Evolutionary conservation across 2,329 filamentous ascomycete genomes (phyloP), one percentile per base, ranked within the genome.

Genomic region (Rhinocladiella mackenziei): DNA sequence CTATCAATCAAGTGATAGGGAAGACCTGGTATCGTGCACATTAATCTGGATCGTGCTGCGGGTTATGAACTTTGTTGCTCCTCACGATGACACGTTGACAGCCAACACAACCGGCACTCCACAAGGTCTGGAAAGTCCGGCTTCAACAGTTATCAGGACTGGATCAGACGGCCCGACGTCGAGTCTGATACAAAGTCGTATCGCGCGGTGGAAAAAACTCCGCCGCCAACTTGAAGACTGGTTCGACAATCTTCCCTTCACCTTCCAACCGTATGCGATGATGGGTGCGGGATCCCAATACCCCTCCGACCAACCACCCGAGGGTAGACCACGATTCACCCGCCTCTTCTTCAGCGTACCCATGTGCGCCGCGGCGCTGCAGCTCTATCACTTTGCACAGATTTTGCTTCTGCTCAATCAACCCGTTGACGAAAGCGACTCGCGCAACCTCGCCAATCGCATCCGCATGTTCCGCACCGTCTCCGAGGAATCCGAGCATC

Each of bases 21-120:
- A 84, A 61, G 81, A 83, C 49, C 70, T 80, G 48, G 76, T 81
- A 40, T 76, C 73, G 29, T 84, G 84, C 54, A 75, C 77, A 0
- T 60, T 85, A 3, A 73, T 83, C 4, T 84, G 80, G 80, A 72
- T 84, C 6, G 69, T 81, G 46, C 76, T 78, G 5, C 83, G 83
- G 55, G 73, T 83, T 3, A 74, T 82, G 39, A 84, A 84, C 56
- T 82, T 77, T 57, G 75, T 83, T 60, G 61, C 56, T 50, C 59
- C 9, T 57, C 60, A 17, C 13, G 50, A 49, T 7, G 45, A 48
- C 4, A 6, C 17, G 2, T n/a, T n/a, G n/a, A 19, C 36, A 18
- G 28, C 26, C 2, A 40, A 59, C 10, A 57, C 57, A 51, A 58
- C 57, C 52, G 62, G 59, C 45, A 63, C 62, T 53, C 62, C 59